phyloP scores from a whole-genome alignment of 1,284 basidiomycete species.

The Trametes hirsuta region DNA sequence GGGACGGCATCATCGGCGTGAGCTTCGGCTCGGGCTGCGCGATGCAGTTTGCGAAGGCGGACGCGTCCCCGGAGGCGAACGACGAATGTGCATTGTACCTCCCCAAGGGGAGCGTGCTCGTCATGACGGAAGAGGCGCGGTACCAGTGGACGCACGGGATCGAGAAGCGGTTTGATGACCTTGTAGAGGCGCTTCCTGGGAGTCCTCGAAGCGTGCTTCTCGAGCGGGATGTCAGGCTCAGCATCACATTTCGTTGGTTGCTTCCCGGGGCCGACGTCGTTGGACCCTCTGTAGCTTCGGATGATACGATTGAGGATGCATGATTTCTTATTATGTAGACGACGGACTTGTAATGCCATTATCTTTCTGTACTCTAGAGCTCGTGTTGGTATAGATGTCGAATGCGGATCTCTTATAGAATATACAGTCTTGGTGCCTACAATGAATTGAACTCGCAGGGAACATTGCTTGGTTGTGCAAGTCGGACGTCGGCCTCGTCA shows the following conservation, averaged over 20 bases:
- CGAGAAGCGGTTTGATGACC: conserved; percentile 52
- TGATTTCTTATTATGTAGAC: not conserved
- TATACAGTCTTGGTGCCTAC: too few species aligned
- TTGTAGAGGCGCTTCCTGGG: conserved; percentile 38
- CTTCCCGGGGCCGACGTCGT: conserved; percentile 77
- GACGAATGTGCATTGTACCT: conserved; percentile 50
- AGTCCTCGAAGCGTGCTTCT: conserved; percentile 32
- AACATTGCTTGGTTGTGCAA: too few species aligned
- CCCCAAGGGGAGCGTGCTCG: conserved; percentile 66
- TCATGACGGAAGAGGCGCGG: conserved; percentile 75
- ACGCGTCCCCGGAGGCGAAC: not conserved
- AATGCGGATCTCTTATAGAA: too few species aligned
- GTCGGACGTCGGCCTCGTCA: too few species aligned
- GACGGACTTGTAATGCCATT: not conserved
- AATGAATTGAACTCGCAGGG: too few species aligned
- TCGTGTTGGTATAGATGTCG: too few species aligned
- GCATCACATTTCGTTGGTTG: conserved; percentile 80
- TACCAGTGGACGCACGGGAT: conserved; percentile 73
- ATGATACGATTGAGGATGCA: not conserved
- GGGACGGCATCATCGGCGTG: conserved; percentile 80
- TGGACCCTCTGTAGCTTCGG: conserved; percentile 16
- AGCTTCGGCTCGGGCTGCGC: conserved; percentile 73
- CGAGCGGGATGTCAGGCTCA: conserved; percentile 63
- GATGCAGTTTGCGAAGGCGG: conserved; percentile 61
- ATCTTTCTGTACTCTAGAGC: not conserved